Evolutionary conservation across 306 rosid genomes (phyloP), one percentile per base, ranked within the genome.

Genomic region (Fragaria iinumae): DNA sequence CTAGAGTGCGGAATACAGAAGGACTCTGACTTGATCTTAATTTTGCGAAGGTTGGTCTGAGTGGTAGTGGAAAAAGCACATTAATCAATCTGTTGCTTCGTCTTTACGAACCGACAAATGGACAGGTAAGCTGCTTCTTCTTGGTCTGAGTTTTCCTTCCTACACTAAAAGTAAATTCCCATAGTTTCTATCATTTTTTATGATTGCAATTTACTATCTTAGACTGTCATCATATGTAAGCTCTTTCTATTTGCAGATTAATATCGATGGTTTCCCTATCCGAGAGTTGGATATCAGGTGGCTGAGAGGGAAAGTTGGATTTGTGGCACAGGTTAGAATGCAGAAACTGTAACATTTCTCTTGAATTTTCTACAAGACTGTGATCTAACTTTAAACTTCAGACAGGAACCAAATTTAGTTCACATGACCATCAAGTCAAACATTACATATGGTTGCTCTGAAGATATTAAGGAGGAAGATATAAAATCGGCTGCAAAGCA

Each of bases 321-420:
- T 78, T 29, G 85, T 86, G 72, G 77, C 80, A 17, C 89, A 86
- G 85, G 87, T 86, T 48, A 74, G 84, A 77, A 65, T 49, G 2
- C 72, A 62, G 39, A 34, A 67, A 63, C 74, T 59, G 43, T 21
- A 29, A 45, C 20, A 60, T 18, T 48, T 18, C 17, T 17, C 67
- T 76, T 70, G 44, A 45, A 36, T 56, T 59, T 23, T 43, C 27
- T 43, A 50, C 53, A 64, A 39, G 55, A 36, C 68, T 74, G 45
- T 71, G 60, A 63, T 75, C 59, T 45, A 57, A 83, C 55, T 70
- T 25, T 65, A 78, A 6, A 49, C 62, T 44, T 77, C 75, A 68
- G 75, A 83, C 87, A 86, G 89, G 89, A 86, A 83, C 85, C 89
- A 63, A 83, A 78, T 77, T 60, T 83, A 56, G 75, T 86, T 82